phyloP scores from a whole-genome alignment of 116 monocot species.

The Trichopus zeylanicus region DNA sequence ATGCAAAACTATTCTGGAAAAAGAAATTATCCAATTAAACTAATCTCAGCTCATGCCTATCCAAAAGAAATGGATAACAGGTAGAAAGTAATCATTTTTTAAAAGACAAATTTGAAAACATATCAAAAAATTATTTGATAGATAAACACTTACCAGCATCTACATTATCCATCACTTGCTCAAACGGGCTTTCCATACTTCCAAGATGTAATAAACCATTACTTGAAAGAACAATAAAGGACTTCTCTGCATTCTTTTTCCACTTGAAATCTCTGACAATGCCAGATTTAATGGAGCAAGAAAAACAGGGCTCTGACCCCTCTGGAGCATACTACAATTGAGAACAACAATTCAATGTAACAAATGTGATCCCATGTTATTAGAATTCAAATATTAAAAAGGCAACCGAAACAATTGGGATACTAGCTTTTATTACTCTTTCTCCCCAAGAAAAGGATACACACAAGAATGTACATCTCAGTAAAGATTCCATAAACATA shows the following conservation, averaged over 20 bases:
- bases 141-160: constrained; percentile 57
- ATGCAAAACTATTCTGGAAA: background rate
- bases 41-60: background rate
- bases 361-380: no score
- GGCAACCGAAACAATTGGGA: no score
- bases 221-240: constrained; percentile 59
- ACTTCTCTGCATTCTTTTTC: constrained; percentile 36
- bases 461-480: no score
- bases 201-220: constrained; percentile 44
- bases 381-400: no score
- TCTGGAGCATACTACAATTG: constrained; percentile 8
- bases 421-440: no score
- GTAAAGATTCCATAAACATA: no score
- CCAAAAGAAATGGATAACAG: no score
- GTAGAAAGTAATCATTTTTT: background rate
- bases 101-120: background rate
- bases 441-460: no score
- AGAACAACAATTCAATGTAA: background rate
- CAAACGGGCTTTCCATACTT: constrained; percentile 19
- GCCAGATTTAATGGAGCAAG: constrained; percentile 29
- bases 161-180: constrained; percentile 54
- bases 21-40: background rate
- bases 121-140: background rate
- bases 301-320: constrained; percentile 44
- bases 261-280: constrained; percentile 65